Conservation (phyloP, 1,284 basidiomycete genomes). For the Limonomyces culmigenus region DNA sequence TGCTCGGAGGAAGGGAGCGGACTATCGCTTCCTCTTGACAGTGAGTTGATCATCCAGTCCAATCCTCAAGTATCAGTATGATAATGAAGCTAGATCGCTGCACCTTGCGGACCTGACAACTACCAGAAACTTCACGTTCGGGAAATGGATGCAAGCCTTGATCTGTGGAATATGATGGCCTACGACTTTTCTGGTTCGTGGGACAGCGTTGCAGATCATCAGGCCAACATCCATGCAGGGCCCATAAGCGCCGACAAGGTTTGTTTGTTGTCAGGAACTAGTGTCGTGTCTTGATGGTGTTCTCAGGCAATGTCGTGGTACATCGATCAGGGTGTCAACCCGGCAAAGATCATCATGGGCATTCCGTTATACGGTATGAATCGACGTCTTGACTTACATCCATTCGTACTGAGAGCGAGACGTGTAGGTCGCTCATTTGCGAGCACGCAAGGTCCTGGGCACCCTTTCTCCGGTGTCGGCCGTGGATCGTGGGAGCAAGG, state of each 20-base stretch:
- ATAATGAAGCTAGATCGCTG: conserved; percentile 79
- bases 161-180: conserved; percentile 98
- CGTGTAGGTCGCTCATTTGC: conserved; percentile 64
- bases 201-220: conserved; percentile 69
- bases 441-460: conserved; percentile 70
- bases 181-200: conserved; percentile 80
- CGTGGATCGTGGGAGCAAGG: conserved; percentile 63
- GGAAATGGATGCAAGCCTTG: conserved; percentile 79
- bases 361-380: conserved; percentile 69
- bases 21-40: conserved; percentile 58
- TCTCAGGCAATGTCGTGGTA: too few relatives aligned
- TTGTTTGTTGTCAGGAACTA: too few relatives aligned
- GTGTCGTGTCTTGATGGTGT: too few relatives aligned
- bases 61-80: too few relatives aligned
- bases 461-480: conserved; percentile 63
- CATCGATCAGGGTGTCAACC: too few relatives aligned
- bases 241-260: conserved; percentile 47
- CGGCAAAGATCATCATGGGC: conserved; percentile 75
- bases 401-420: neutral
- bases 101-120: conserved; percentile 83
- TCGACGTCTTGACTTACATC: neutral
- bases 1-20: conserved; percentile 34
- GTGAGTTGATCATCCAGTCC: conserved; percentile 34
- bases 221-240: conserved; percentile 71
- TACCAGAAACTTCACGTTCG: conserved; percentile 61